Base-by-base conservation (phyloP, 495 filamentous ascomycete species). In the Neurospora hispaniola region DNA sequence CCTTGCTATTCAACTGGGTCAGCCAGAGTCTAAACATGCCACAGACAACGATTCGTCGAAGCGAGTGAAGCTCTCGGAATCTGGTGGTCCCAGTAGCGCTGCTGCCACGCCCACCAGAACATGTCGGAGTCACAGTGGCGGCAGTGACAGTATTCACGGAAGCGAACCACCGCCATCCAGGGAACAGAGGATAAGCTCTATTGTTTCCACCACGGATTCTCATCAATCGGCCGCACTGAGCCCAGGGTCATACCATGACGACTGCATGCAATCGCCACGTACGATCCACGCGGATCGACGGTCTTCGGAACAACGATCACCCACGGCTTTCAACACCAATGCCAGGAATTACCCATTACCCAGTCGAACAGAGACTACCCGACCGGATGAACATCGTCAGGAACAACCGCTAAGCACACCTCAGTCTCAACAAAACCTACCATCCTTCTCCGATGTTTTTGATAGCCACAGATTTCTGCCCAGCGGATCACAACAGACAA, bases 11-110 rank as follows among this genome's bases (percentile, higher is more conserved):
- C 35, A n/a, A 20, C 38, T 70, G 35, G 3, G 69, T 70, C 69
- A 16, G 69, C 43, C 69, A 40, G 23, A 27, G 14, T 70, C 38
- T 42, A 20, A 70, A 12, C 35, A 70, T 42, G n/a, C 3, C 2
- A 44, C 70, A 85, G 83, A 85, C 70, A 85, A 83, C 74, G 85
- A 86, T 42, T 74, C 75, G 9, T 80, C 81, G 8, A 86, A 86
- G 70, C 76, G 85, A 43, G 43, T 83, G 4, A 85, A 84, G 70
- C 75, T 83, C 11, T 78, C 76, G 20, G 80, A 79, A 31, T 38
- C 62, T 12, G 41, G 59, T 9, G 41, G 35, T 66, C 71, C 54
- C n/a, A 75, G 71, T 46, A 83, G 82, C 71, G 75, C 80, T 38
- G 75, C 74, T 42, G 80, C 79, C 42, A 78, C 77, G 4, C 78